Percentiles rank a stretch among this genome's conserved stretches.
phyloP scores from a whole-genome alignment of 768 basidiomycete species.

The Tricholoma hemisulphureum region DNA sequence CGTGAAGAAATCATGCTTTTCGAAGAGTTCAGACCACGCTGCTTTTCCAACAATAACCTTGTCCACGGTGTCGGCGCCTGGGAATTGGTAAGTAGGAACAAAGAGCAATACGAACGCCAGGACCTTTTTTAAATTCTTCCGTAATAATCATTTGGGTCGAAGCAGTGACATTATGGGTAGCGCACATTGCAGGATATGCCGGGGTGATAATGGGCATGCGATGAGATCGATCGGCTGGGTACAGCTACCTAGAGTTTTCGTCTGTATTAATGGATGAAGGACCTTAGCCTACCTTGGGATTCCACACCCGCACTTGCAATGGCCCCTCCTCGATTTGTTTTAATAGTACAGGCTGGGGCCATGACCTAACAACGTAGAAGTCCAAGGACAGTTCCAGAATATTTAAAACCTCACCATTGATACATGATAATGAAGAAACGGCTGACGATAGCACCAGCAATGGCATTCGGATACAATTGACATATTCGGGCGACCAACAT shows the following conservation, averaged over 20 bases:
- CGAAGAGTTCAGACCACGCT: conserved; percentile 91
- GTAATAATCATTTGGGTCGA: conserved; percentile 97
- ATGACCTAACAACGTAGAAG: conserved; percentile 60
- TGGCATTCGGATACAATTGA: conserved; percentile 94
- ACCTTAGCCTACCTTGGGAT: conserved; percentile 69
- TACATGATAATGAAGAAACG: conserved; percentile 98
- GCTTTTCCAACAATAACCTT: conserved; percentile 82
- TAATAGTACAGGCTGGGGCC: conserved; percentile 97
- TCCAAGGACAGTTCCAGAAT: background rate
- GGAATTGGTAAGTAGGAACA: conserved; percentile 10
- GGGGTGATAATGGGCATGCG: conserved; percentile 99
- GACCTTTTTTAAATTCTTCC: conserved; percentile 92
- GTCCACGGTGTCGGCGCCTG: conserved; percentile 92
- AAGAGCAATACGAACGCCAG: conserved; percentile 1
- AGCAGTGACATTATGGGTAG: conserved; percentile 95
- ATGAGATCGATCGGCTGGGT: conserved; percentile 90
- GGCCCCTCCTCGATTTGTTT: conserved; percentile 97
- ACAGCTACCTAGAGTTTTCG: conserved; percentile 51
- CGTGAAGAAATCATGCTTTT: conserved; percentile 95
- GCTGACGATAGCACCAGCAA: conserved; percentile 93
- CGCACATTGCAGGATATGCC: conserved; percentile 98
- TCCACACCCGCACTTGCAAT: conserved; percentile 93
- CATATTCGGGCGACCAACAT: conserved; percentile 99
- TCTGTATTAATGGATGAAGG: background rate
- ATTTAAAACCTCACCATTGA: conserved; percentile 67